phyloP scores from a whole-genome alignment of 164 flowering plant species.

The Vitis cinerea region DNA sequence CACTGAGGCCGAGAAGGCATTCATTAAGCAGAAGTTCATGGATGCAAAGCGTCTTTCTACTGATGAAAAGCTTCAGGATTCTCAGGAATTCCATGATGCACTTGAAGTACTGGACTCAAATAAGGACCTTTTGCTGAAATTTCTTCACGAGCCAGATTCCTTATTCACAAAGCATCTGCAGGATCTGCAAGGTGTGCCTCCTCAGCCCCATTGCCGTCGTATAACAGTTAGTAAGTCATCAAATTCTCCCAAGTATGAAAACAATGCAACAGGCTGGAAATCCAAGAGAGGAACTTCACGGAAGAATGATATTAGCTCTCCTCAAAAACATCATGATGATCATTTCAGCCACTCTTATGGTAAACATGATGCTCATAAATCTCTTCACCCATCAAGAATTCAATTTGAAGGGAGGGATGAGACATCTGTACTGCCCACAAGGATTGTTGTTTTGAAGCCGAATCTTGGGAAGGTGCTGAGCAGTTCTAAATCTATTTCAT shows the following conservation, averaged over 20 bases:
- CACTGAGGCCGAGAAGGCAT: slow-evolving; percentile 45
- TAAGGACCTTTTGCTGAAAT: slow-evolving; percentile 60
- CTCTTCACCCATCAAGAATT: slow-evolving; percentile 26
- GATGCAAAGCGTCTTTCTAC: slow-evolving; percentile 62
- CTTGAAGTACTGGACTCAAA: slow-evolving; percentile 62
- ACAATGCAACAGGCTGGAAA: slow-evolving; percentile 14
- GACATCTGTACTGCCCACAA: slow-evolving; percentile 38
- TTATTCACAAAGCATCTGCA: slow-evolving; percentile 65
- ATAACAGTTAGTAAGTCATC: slow-evolving; percentile 30
- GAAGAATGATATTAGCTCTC: slow-evolving; percentile 19
- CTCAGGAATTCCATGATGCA: slow-evolving; percentile 68
- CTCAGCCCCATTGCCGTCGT: slow-evolving; percentile 30
- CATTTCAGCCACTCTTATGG: slow-evolving; percentile 8
- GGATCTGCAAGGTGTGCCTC: slow-evolving; percentile 39
- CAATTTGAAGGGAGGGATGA: slow-evolving; percentile 21
- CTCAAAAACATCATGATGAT: slow-evolving; percentile 24
- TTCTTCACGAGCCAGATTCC: slow-evolving; percentile 75
- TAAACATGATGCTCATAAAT: slow-evolving; percentile 14
- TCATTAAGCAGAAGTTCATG: slow-evolving; percentile 53
- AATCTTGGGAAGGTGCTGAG: slow-evolving; percentile 40
- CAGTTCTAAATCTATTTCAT: slow-evolving; percentile 21
- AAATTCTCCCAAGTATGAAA: slow-evolving; percentile 24
- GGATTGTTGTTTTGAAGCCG: slow-evolving; percentile 91
- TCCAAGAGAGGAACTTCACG: slow-evolving; percentile 24
- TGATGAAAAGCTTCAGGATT: slow-evolving; percentile 52